phyloP scores from a whole-genome alignment of 2,329 filamentous ascomycete species.

The Trichoderma brevicompactum region DNA sequence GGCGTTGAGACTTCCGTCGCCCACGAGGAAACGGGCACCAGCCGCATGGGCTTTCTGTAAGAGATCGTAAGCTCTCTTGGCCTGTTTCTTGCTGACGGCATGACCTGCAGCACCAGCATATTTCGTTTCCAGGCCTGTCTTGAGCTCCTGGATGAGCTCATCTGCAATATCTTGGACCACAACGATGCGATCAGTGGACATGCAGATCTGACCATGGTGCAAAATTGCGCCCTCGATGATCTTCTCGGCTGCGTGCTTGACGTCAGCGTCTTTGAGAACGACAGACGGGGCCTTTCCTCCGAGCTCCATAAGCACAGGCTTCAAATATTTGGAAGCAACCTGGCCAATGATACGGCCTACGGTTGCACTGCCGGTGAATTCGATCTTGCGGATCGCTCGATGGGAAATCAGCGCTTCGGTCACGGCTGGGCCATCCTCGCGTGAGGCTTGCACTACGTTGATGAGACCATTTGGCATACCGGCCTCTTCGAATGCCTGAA shows the following conservation, averaged over 20 bases:
- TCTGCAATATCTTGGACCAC: slow-evolving; percentile 32
- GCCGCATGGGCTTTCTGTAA: slow-evolving; percentile 63
- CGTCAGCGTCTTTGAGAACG: slow-evolving; percentile 50
- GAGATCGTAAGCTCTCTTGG: slow-evolving; percentile 4
- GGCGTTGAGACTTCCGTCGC: slow-evolving; percentile 34
- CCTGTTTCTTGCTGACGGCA: not conserved
- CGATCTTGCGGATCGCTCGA: slow-evolving; percentile 45
- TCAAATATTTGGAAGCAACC: slow-evolving; percentile 46
- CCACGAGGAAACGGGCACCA: slow-evolving; percentile 57
- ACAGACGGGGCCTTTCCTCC: slow-evolving; percentile 53
- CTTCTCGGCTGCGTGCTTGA: slow-evolving; percentile 45
- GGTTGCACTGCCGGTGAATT: slow-evolving; percentile 50
- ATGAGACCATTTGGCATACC: slow-evolving; percentile 48
- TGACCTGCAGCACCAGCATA: not conserved
- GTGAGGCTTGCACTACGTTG: slow-evolving; percentile 44
- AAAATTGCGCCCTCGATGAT: slow-evolving; percentile 34
- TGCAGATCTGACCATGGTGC: slow-evolving; percentile 68
- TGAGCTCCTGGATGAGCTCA: slow-evolving; percentile 7
- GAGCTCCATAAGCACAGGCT: slow-evolving; percentile 52
- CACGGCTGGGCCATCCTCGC: slow-evolving; percentile 41
- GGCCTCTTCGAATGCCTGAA: slow-evolving; percentile 44
- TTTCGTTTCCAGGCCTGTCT: not conserved
- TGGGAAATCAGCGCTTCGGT: slow-evolving; percentile 45
- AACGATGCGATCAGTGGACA: slow-evolving; percentile 67
- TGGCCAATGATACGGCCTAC: slow-evolving; percentile 49